Evolutionary conservation across 2,329 filamentous ascomycete species (phyloP).

Genomic region (Colletotrichum orbiculare): DNA sequence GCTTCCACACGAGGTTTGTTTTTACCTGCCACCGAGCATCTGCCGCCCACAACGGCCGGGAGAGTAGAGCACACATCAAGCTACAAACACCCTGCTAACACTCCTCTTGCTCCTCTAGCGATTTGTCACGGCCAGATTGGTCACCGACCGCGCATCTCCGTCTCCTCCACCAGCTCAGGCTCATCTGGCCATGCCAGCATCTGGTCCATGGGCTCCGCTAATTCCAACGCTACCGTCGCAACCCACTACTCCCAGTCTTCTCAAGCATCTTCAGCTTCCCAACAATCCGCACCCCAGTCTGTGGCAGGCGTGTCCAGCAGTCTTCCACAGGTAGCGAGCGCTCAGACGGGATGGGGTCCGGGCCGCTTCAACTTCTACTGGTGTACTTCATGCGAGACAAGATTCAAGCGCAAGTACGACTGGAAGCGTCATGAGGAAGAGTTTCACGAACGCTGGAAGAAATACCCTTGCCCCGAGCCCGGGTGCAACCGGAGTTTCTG

Average conservation of each 20-base stretch:
- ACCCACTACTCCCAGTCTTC: constrained; percentile 52
- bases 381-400: constrained; percentile 71
- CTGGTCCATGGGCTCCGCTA: constrained; percentile 46
- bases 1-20: constrained; percentile 34
- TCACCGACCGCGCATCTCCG: constrained; percentile 56
- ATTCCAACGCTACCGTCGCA: constrained; percentile 41
- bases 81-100: constrained; percentile 15
- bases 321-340: constrained; percentile 36
- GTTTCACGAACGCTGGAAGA: constrained; percentile 75
- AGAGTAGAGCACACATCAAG: not conserved
- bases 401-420: constrained; percentile 75
- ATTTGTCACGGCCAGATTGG: constrained; percentile 50
- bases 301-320: constrained; percentile 26
- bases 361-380: constrained; percentile 59
- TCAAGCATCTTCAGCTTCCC: constrained; percentile 51
- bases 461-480: constrained; percentile 72
- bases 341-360: constrained; percentile 38
- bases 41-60: too few relatives aligned
- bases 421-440: constrained; percentile 78
- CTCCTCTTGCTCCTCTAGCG: constrained; percentile 46
- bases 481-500: constrained; percentile 75
- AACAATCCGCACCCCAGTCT: constrained; percentile 40
- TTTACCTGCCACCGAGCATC: not conserved
- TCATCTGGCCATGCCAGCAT: constrained; percentile 55
- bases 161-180: constrained; percentile 61